These are phyloP conservation scores for Striga hermonthica DNA, from an alignment of 305 asterid species.

Conservation along the genomic window DNA sequence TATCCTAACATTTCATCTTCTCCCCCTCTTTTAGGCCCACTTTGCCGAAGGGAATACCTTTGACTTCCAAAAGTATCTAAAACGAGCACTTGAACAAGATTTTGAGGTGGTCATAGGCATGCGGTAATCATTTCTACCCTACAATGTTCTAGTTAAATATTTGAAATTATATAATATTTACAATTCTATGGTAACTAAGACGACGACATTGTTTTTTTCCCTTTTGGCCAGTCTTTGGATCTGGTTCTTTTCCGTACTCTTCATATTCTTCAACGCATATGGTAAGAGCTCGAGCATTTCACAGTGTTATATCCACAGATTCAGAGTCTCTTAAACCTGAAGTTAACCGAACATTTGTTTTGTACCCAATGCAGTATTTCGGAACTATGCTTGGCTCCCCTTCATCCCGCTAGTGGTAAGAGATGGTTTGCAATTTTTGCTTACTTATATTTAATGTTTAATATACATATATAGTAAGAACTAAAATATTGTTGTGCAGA, in stretches of 20 bases:
- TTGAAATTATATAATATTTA: background rate
- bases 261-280: slow-evolving; percentile 72
- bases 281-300: slow-evolving; percentile 37
- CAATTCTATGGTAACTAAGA: background rate
- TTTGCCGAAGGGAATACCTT: slow-evolving; percentile 51
- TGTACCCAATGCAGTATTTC: slow-evolving; percentile 49
- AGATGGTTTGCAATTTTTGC: background rate
- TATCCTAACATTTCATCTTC: background rate
- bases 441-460: background rate
- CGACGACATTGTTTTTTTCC: slow-evolving; percentile 11
- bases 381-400: slow-evolving; percentile 69
- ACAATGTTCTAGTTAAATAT: slow-evolving; percentile 14
- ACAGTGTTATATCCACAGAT: background rate
- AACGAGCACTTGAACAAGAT: slow-evolving; percentile 64
- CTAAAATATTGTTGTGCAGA: slow-evolving; percentile 34
- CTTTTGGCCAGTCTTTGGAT: slow-evolving; percentile 52
- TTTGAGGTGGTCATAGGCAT: slow-evolving; percentile 63
- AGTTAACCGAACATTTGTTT: slow-evolving; percentile 5
- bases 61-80: slow-evolving; percentile 59
- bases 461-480: background rate
- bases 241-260: slow-evolving; percentile 70
- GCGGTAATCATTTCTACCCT: slow-evolving; percentile 43
- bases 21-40: slow-evolving; percentile 52
- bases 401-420: slow-evolving; percentile 70
- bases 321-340: background rate